These are phyloP conservation scores for Striga asiatica DNA, from an alignment of 257 asterid species.

Conservation along the genomic window DNA sequence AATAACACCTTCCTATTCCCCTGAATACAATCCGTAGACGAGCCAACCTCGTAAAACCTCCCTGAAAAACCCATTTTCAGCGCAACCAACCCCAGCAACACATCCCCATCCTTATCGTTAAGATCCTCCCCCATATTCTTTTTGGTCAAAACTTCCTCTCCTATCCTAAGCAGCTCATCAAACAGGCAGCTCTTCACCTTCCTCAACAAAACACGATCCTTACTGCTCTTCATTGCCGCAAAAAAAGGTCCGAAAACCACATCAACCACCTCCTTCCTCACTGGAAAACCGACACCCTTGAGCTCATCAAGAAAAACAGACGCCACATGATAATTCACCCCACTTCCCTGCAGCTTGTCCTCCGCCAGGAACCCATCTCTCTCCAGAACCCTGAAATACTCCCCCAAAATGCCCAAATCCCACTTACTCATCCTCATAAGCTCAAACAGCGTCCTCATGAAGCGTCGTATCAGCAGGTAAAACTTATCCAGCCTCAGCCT, in stretches of 20 bases:
- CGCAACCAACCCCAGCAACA: constrained; percentile 51
- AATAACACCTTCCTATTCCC: constrained; percentile 75
- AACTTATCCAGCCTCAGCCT: constrained; percentile 82
- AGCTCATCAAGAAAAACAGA: constrained; percentile 84
- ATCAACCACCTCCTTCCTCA: constrained; percentile 42
- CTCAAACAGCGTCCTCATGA: constrained; percentile 48
- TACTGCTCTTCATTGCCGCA: constrained; percentile 32
- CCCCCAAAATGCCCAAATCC: constrained; percentile 48
- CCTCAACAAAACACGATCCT: constrained; percentile 66
- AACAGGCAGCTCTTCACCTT: constrained; percentile 70
- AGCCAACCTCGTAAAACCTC: constrained; percentile 54
- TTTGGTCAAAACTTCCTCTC: constrained; percentile 39
- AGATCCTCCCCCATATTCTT: constrained; percentile 32
- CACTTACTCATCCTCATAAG: constrained; percentile 44
- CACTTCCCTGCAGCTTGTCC: constrained; percentile 67
- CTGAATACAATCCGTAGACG: constrained; percentile 51
- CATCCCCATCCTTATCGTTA: constrained; percentile 33
- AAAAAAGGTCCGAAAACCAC: constrained; percentile 57
- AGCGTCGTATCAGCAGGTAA: constrained; percentile 68
- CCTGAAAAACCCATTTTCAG: constrained; percentile 56
- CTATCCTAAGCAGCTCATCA: constrained; percentile 51
- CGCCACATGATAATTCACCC: constrained; percentile 78
- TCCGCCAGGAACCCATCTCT: constrained; percentile 50
- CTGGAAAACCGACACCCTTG: constrained; percentile 47
- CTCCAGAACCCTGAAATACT: constrained; percentile 41